Base-by-base conservation (phyloP, 2,329 filamentous ascomycete genomes). In the Pyrenochaeta sp. region DNA sequence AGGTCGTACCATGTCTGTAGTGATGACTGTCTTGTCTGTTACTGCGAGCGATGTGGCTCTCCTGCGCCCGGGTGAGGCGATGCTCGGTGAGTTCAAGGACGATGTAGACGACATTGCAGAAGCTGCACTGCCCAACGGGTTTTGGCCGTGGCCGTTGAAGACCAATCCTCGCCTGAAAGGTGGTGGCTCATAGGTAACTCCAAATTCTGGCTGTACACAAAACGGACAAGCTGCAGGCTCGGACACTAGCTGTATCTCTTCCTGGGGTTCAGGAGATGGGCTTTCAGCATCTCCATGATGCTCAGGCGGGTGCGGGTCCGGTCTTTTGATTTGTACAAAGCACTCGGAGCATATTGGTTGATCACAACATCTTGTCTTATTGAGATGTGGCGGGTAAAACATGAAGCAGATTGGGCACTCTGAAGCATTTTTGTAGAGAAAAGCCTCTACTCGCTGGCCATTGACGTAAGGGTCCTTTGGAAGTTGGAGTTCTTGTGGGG, bases 331-430 rank as follows among this genome's bases (percentile, higher is more conserved):
- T 75, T 99, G 95, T 3, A 99, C 95, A 69, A 99, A 99, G 75
- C 95, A 99, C 78, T 99, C 95, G 36, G 93, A 98, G 78, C 95
- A 99, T 58, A 99, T 98, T 5, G 90, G 84, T 73, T 99, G 95
- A 67, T 97, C 92, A 75, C 95, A 99, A 73, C 95, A 99, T 62
- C 95, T 84, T 0, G 95, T 99, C 61, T 88, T 90, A 77, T 99
- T 99, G 27, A 99, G 83, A 71, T 96, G 96, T 3, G 92, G 92
- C 0, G 95, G 95, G 64, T 98, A 99, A 66, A 92, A 96, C 47
- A 98, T 82, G 73, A 98, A 97, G 79, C 95, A 99, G 58, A 99
- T 97, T 4, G 95, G 94, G 68, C 95, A 99, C 73, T 99, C 95
- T 6, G 82, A 79, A 3, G 92, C 89, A 63, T 96, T 87, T 74